These are phyloP conservation scores for Teunomyces cretensis DNA, from an alignment of 805 yeast genomes.

Conservation along the genomic window DNA sequence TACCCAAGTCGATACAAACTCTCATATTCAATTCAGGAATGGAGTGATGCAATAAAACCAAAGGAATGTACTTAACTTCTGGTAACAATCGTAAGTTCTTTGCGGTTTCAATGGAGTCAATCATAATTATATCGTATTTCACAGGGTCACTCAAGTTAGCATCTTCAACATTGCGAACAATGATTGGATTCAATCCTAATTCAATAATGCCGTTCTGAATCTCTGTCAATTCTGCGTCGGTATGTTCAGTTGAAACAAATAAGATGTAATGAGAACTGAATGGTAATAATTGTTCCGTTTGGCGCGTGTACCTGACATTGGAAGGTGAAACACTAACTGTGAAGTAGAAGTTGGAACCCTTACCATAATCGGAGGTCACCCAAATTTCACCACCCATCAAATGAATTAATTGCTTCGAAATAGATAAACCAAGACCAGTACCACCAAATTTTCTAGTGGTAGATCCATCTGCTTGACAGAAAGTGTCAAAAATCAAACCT, in stretches of 20 bases:
- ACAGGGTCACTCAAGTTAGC: constrained; percentile 57
- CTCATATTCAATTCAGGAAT: constrained; percentile 78
- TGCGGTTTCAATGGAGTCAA: constrained; percentile 77
- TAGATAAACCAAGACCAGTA: constrained; percentile 85
- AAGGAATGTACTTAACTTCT: constrained; percentile 81
- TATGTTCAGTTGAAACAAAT: constrained; percentile 66
- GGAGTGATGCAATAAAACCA: constrained; percentile 73
- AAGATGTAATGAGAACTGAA: constrained; percentile 69
- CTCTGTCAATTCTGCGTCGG: constrained; percentile 47
- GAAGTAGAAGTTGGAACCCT: constrained; percentile 81
- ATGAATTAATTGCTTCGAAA: constrained; percentile 82
- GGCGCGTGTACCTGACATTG: constrained; percentile 55
- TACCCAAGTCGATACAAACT: constrained; percentile 80
- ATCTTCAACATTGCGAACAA: constrained; percentile 56
- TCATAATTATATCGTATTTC: constrained; percentile 76
- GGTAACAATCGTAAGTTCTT: constrained; percentile 64
- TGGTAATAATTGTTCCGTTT: constrained; percentile 68
- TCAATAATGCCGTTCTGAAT: constrained; percentile 51
- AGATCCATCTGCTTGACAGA: constrained; percentile 92
- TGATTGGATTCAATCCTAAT: constrained; percentile 61
- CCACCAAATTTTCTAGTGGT: constrained; percentile 93
- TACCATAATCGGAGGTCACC: constrained; percentile 80
- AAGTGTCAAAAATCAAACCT: constrained; percentile 83
- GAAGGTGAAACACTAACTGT: constrained; percentile 80
- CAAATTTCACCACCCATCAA: constrained; percentile 93